Base-by-base conservation (phyloP, 2,329 filamentous ascomycete genomes). In the Aspergillus candidus region DNA sequence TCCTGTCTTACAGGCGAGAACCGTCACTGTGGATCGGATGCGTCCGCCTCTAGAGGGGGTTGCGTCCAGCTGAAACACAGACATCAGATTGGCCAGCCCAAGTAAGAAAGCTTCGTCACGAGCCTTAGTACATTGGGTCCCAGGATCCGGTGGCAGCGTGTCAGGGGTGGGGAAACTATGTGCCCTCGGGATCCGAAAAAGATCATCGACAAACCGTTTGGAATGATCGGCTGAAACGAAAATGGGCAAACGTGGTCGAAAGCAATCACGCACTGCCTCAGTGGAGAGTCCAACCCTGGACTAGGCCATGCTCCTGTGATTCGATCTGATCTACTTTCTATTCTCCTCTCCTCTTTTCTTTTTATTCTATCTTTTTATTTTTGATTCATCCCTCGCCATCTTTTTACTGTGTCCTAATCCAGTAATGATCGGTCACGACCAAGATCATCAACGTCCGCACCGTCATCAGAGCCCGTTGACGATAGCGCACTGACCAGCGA, bases 181-280 rank as follows among this genome's bases (percentile, higher is more conserved):
- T 27, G 22, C 22, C 22, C 22, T 27, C 22, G 22, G 7, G 22
- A 10, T 7, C 22, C 22, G 32, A 36, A 35, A 44, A 29, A 37
- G 36, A 45, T 47, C 41, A 35, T 42, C 32, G 39, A 41, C 33
- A 37, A 39, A 39, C 48, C 44, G 50, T 50, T 48, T 43, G 10
- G 22, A 27, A 48, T 34, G 43, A 50, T 51, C 50, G 42, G 36
- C 48, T 42, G 32, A 40, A 32, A 43, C 38, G 42, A 36, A 48
- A 48, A 27, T 52, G 47, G 47, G 44, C 43, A 45, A 55, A 55
- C 49, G 49, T 52, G 46, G 54, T 43, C 43, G 48, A 55, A 31
- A 33, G 35, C 32, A 39, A 44, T 47, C 41, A 44, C 41, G 43
- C 47, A 53, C 52, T 45, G 48, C 44, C 52, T 41, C 44, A 44